Conservation (phyloP, 148 eudicot species). For the Persicaria maculosa region DNA sequence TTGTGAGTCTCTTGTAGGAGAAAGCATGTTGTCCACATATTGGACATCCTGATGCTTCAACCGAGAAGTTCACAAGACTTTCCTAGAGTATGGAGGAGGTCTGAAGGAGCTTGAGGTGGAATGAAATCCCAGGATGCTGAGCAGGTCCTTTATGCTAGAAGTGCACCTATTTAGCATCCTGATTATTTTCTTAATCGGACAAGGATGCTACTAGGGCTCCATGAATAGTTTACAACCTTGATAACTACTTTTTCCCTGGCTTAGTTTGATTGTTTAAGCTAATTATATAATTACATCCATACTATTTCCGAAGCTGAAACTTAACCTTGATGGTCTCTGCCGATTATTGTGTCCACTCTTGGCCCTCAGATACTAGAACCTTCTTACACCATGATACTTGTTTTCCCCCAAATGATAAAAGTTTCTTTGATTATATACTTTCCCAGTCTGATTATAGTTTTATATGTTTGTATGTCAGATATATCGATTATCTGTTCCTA, state of each 20-base stretch:
- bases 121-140: neutral
- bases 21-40: neutral
- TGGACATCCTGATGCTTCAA: neutral
- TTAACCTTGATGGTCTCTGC: neutral
- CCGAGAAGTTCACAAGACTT: neutral
- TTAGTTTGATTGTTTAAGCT: too few species aligned
- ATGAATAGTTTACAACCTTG: too few species aligned
- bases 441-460: neutral
- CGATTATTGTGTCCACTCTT: neutral
- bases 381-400: neutral
- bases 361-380: neutral
- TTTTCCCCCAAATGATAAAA: neutral
- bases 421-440: neutral
- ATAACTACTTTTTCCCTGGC: too few species aligned
- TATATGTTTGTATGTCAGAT: slow-evolving; percentile 32
- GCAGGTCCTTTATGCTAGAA: neutral
- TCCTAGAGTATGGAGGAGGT: neutral
- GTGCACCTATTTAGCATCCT: neutral
- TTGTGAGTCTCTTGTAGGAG: neutral
- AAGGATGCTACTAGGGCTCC: too few species aligned
- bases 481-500: slow-evolving; percentile 92
- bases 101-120: neutral
- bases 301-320: neutral
- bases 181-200: neutral
- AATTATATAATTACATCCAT: neutral